phyloP scores from a whole-genome alignment of 1,284 basidiomycete genomes.

The Neonothopanus nambi region DNA sequence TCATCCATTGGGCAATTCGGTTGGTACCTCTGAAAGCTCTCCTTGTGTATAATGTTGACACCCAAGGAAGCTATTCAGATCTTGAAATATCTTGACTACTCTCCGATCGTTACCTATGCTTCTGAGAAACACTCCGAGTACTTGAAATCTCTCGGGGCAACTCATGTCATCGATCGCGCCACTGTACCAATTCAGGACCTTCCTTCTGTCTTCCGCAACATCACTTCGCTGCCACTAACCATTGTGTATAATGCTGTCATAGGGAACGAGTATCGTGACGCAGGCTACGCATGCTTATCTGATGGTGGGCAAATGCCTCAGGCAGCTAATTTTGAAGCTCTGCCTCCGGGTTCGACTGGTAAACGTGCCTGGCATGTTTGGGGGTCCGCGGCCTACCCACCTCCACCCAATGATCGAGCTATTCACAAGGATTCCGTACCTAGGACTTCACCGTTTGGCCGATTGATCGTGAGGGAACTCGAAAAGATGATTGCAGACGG shows the following conservation, averaged over 20 bases:
- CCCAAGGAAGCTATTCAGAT: conserved; percentile 36
- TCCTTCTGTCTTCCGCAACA: background rate
- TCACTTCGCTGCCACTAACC: background rate
- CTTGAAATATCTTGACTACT: conserved; percentile 38
- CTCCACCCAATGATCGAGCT: no score
- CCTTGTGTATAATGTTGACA: no score
- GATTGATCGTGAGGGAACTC: conserved; percentile 28
- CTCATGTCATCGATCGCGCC: conserved; percentile 36
- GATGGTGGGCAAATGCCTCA: background rate
- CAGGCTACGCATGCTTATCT: background rate
- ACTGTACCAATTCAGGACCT: conserved; percentile 2
- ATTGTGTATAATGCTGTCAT: background rate
- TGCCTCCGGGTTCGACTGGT: no score
- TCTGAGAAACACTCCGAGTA: conserved; percentile 34
- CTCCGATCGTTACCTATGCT: conserved; percentile 39
- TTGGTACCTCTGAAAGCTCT: background rate
- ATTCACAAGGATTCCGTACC: no score
- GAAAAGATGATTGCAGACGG: conserved; percentile 34
- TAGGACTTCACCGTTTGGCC: conserved; percentile 7
- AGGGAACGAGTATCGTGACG: background rate
- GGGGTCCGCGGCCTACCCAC: no score
- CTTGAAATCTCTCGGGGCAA: conserved; percentile 42
- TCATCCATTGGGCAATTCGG: conserved; percentile 17
- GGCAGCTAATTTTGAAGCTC: background rate
- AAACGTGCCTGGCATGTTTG: no score